phyloP scores from a whole-genome alignment of 2,329 filamentous ascomycete genomes.

The Paraphaeosphaeria sporulosa region DNA sequence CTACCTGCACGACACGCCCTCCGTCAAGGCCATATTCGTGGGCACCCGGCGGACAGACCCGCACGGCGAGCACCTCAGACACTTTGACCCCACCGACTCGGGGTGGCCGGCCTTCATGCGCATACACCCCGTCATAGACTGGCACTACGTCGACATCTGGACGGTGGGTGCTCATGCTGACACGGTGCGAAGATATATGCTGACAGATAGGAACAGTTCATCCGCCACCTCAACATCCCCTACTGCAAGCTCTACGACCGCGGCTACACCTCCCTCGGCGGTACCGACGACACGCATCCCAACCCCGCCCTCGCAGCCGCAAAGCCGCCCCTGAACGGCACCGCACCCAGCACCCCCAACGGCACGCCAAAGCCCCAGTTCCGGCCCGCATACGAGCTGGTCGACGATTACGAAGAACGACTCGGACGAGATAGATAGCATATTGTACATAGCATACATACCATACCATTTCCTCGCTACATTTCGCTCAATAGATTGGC shows the following conservation, averaged over 20 bases:
- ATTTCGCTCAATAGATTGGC: not conserved
- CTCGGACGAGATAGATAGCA: constrained; percentile 43
- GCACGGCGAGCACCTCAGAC: constrained; percentile 77
- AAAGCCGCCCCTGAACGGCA: constrained; percentile 24
- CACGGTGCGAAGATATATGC: no score
- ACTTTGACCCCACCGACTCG: constrained; percentile 86
- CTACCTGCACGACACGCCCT: constrained; percentile 72
- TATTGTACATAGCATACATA: not conserved
- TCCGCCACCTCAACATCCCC: constrained; percentile 77
- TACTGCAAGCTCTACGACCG: constrained; percentile 89
- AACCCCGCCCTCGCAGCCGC: constrained; percentile 70
- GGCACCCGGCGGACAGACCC: constrained; percentile 92
- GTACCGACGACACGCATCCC: constrained; percentile 84
- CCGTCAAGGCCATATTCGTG: constrained; percentile 81
- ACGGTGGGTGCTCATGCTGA: constrained; percentile 65
- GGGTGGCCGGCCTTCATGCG: constrained; percentile 95
- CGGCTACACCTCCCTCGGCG: constrained; percentile 92
- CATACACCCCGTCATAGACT: constrained; percentile 94
- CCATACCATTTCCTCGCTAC: not conserved
- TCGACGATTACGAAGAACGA: constrained; percentile 51
- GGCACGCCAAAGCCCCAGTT: constrained; percentile 36
- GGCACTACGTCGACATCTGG: constrained; percentile 97
- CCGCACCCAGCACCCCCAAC: constrained; percentile 21
- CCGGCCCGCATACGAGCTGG: constrained; percentile 50
- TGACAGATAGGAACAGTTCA: no score